These are phyloP conservation scores for Amanita jacksonii DNA, from an alignment of 768 basidiomycete genomes.

Conservation along the genomic window DNA sequence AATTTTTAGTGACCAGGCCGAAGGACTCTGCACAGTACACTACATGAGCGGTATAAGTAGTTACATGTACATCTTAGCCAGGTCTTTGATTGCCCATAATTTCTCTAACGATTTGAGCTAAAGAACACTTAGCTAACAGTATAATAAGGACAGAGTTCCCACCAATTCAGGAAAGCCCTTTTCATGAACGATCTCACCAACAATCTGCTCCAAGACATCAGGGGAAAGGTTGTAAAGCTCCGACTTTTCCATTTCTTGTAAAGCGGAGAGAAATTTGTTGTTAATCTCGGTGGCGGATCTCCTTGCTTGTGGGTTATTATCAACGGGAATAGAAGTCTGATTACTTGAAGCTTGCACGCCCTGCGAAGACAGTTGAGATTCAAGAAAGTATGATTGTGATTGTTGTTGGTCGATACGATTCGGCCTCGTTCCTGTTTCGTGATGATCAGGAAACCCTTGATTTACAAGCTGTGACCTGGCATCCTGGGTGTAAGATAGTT, in stretches of 20 bases:
- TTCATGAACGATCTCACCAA: constrained; percentile 57
- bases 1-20: neutral
- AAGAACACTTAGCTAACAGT: neutral
- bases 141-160: constrained; percentile 12
- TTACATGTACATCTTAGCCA: constrained; percentile 15
- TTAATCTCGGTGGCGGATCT: neutral
- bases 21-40: no score
- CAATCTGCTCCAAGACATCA: constrained; percentile 42
- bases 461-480: neutral
- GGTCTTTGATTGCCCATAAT: constrained; percentile 42
- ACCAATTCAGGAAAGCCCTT: constrained; percentile 76
- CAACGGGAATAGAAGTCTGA: neutral
- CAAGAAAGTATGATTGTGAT: neutral
- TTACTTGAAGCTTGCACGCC: neutral
- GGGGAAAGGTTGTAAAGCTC: constrained; percentile 46
- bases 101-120: constrained; percentile 46
- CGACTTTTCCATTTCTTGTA: constrained; percentile 28
- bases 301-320: neutral
- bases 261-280: constrained; percentile 24
- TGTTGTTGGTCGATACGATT: neutral
- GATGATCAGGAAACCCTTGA: neutral
- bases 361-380: constrained; percentile 4
- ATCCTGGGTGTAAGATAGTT: neutral
- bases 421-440: neutral
- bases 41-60: neutral